These are phyloP conservation scores for Pleurotus platypus DNA, from an alignment of 768 basidiomycete species.

Conservation along the genomic window DNA sequence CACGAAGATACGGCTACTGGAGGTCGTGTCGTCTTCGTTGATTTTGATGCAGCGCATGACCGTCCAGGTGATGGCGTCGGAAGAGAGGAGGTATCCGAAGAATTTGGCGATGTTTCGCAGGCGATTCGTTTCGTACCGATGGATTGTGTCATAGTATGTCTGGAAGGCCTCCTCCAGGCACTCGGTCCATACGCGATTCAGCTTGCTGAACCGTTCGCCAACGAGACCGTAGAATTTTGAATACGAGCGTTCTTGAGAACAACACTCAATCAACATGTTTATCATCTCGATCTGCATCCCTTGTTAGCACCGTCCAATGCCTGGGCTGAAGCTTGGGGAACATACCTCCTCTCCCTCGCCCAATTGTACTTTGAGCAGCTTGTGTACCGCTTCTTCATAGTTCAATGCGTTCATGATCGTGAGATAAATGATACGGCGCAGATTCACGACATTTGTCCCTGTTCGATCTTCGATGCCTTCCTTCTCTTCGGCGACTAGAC, in stretches of 20 bases:
- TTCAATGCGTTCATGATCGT: conserved; percentile 99
- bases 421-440: conserved; percentile 90
- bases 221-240: conserved; percentile 96
- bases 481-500: conserved; percentile 66
- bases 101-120: conserved; percentile 96
- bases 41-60: conserved; percentile 82
- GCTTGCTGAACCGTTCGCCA: conserved; percentile 94
- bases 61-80: conserved; percentile 88
- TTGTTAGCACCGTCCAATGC: no score
- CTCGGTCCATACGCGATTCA: conserved; percentile 94
- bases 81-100: conserved; percentile 88
- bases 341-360: conserved; percentile 91
- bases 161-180: conserved; percentile 82
- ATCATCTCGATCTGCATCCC: conserved; percentile 79
- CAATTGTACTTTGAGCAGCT: conserved; percentile 89
- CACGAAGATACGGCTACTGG: conserved; percentile 92
- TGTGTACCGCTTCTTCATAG: conserved; percentile 99
- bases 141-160: conserved; percentile 93
- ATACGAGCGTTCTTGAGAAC: conserved; percentile 98
- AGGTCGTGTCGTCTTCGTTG: conserved; percentile 97
- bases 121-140: conserved; percentile 98
- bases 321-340: background rate
- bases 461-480: conserved; percentile 93
- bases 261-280: conserved; percentile 99
- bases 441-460: conserved; percentile 92